Base-by-base conservation (phyloP, 2,329 filamentous ascomycete genomes). In the Xylaria sp. region DNA sequence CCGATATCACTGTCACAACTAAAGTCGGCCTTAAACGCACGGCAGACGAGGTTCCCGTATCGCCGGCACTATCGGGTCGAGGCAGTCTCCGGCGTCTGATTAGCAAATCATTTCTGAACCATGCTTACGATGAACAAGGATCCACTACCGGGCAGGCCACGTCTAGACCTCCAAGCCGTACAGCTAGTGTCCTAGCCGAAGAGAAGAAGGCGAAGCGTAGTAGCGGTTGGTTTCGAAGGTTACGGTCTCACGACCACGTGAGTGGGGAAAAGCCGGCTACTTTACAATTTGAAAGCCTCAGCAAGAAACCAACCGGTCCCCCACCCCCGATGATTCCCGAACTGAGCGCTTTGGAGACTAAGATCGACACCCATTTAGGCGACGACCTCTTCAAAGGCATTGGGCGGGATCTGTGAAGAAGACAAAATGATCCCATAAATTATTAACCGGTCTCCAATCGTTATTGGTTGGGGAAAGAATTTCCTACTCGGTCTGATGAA, bases 271-370 rank as follows among this genome's bases (percentile, higher is more conserved):
- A 81, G 70, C 76, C 84, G 45, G 73, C 80, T 51, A 84, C 81
- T 73, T 74, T 82, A 65, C 69, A 82, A 53, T 79, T 82, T 63
- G 79, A 84, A 51, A 78, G 81, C 59, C 17, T 51, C 44, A 72
- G 70, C 27, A 77, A 79, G 73, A 82, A 82, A 68, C 76, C 80
- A 5, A 69, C 76, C 39, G 84, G 83, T 11, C 86, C 86, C 9
- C 87, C 86, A 63, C 85, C 87, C 42, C 87, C 87, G 27, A 88
- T 85, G 85, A 88, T 89, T 57, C 87, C 87, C 22, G 86, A 89
- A 74, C 79, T 89, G 56, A 81, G 78, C 72, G 81, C 84, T 55
- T 79, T 88, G 62, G 81, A 86, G 72, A 81, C 83, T 63, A 83
- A 82, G 73, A 72, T 84, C 55, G 82, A 83, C 54, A 77, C 81